Conservation (phyloP, 2,329 filamentous ascomycete genomes). For the Chrysoporthe deuterocubensis region DNA sequence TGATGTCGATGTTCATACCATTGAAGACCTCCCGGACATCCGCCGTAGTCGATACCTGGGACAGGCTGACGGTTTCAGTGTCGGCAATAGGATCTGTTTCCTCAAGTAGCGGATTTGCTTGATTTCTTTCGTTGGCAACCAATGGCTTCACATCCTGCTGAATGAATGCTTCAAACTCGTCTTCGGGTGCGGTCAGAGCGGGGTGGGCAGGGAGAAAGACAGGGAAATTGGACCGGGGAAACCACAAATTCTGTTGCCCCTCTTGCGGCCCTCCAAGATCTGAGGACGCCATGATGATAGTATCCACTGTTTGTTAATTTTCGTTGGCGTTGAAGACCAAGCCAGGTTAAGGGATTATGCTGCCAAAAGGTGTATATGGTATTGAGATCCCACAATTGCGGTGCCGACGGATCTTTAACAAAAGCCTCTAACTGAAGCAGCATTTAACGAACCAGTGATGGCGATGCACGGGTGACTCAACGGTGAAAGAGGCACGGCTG, state of each 20-base stretch:
- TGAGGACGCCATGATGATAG: constrained; percentile 16
- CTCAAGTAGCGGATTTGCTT: constrained; percentile 17
- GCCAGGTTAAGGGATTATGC: background rate
- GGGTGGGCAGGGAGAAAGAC: constrained; percentile 44
- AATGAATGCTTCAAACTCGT: constrained; percentile 42
- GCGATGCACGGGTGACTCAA: background rate
- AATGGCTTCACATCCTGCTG: constrained; percentile 33
- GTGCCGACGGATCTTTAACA: background rate
- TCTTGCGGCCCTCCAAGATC: background rate
- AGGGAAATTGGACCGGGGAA: constrained; percentile 43
- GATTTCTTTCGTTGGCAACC: background rate
- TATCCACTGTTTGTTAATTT: background rate
- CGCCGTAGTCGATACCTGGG: constrained; percentile 25
- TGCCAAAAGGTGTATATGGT: background rate
- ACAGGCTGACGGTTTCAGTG: constrained; percentile 24
- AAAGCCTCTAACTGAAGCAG: background rate
- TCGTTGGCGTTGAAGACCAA: too few relatives aligned
- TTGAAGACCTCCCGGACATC: constrained; percentile 23
- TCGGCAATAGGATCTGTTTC: constrained; percentile 6
- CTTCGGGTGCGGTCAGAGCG: constrained; percentile 38
- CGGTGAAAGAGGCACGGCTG: constrained; percentile 7
- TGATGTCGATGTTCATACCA: constrained; percentile 13
- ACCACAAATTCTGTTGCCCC: constrained; percentile 38
- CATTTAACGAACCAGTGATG: background rate
- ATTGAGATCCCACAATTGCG: background rate